Conservation (phyloP, 768 basidiomycete genomes). For the Cystobasidium ongulense region DNA sequence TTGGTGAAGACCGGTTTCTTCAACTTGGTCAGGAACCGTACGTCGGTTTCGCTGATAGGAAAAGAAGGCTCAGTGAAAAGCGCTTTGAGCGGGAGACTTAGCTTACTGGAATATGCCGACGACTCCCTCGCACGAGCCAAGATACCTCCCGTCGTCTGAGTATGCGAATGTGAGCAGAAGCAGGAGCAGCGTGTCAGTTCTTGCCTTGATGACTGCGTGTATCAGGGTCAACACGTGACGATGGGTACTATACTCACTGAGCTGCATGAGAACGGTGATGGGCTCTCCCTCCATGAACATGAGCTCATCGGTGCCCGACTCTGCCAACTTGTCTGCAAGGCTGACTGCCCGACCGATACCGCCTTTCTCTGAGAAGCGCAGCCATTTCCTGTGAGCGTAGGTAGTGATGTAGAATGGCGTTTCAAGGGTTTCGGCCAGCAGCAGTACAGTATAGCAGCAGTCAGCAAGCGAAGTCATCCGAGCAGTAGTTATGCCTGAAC, state of each 20-base stretch:
- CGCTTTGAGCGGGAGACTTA: neutral
- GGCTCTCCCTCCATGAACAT: slow-evolving; percentile 31
- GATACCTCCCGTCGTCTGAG: neutral
- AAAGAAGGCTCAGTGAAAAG: too few relatives aligned
- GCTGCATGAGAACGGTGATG: slow-evolving; percentile 14
- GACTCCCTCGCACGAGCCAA: slow-evolving; percentile 32
- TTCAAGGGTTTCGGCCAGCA: too few relatives aligned
- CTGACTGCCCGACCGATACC: slow-evolving; percentile 21
- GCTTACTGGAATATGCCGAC: slow-evolving; percentile 27
- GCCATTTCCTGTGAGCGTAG: slow-evolving; percentile 16
- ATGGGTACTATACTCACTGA: neutral
- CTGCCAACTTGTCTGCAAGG: slow-evolving; percentile 15
- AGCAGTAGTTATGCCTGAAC: too few relatives aligned
- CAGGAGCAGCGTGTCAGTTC: neutral
- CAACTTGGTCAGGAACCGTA: slow-evolving; percentile 20
- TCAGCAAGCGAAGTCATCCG: too few relatives aligned
- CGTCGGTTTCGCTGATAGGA: neutral
- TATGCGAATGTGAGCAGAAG: neutral
- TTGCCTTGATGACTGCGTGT: neutral
- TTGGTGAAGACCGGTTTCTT: slow-evolving; percentile 34
- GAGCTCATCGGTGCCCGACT: slow-evolving; percentile 21
- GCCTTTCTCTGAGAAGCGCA: slow-evolving; percentile 23
- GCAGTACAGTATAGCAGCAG: too few relatives aligned
- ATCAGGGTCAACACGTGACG: neutral
- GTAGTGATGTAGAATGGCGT: neutral